Evolutionary conservation across 768 basidiomycete species (phyloP), one percentile per base, ranked within the genome.

Genomic region (Phylloporus arenicola): DNA sequence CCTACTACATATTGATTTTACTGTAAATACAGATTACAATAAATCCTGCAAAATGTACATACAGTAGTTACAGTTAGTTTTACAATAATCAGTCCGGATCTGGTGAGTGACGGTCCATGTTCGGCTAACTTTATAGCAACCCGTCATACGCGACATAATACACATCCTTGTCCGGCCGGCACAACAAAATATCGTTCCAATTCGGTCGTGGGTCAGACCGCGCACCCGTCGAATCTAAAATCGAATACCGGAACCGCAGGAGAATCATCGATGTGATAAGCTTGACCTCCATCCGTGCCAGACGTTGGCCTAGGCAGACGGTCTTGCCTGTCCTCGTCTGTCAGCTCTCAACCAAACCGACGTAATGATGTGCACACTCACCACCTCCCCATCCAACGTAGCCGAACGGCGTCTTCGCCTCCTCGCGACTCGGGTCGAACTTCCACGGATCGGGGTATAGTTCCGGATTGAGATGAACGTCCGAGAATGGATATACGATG

Each of bases 351-450:
- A 51, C 43, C 29, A 34, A 54, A 29, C 12, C 44, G 47, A 56
- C 56, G 53, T 62, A 60, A 61, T 55, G 46, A 42, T 47, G 30
- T 51, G 56, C 44, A 56, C 45, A 75, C 81, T 61, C 63, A 89
- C 87, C 87, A 71, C 80, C 84, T 53, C 87, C 87, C 87, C 86
- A 89, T 30, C 86, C 86, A 44, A 88, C 73, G 62, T 84, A 88
- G 48, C 76, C 70, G 66, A 80, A 81, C 51, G 77, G 77, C 51
- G 72, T 68, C 67, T 67, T 76, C 68, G 57, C 71, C 68, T 66
- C 81, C 72, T 60, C 70, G 52, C 76, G 70, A 43, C 54, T 63
- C 40, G 87, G 88, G 70, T 88, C 83, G 59, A 86, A 90, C 57
- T 72, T 80, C 84, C 84, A 86, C 34, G 87, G 87, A 64, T 88